These are phyloP conservation scores for Calonectria henricotiae DNA, from an alignment of 2,329 filamentous ascomycete genomes.

Conservation along the genomic window DNA sequence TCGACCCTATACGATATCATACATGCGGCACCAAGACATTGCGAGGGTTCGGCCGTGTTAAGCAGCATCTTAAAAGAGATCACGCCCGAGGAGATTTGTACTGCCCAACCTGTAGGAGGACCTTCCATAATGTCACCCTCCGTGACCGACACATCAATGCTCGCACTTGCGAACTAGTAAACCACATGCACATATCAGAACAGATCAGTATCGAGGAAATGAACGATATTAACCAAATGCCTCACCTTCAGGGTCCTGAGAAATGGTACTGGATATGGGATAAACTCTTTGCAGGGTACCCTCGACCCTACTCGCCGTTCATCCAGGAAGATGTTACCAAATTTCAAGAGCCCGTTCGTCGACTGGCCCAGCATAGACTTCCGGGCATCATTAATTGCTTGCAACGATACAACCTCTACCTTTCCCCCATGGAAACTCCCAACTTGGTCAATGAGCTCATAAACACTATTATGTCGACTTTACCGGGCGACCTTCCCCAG, in stretches of 20 bases:
- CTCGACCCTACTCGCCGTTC: neutral
- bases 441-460: neutral
- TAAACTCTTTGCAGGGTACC: neutral
- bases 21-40: neutral
- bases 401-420: neutral
- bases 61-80: neutral
- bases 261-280: constrained; percentile 2
- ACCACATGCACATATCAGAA: neutral
- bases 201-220: neutral
- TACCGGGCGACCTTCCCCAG: too few species aligned
- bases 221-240: neutral
- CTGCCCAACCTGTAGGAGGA: neutral
- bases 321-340: neutral
- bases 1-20: neutral
- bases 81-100: neutral
- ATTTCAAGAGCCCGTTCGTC: neutral
- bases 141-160: neutral
- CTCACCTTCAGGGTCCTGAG: too few species aligned
- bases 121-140: neutral
- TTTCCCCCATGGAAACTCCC: fast-evolving
- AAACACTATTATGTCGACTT: neutral
- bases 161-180: neutral
- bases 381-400: neutral
- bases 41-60: neutral
- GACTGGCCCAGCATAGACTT: neutral